These are phyloP conservation scores for Hyphopichia buzzinii DNA, from an alignment of 1,139 yeast genomes.

Conservation along the genomic window DNA sequence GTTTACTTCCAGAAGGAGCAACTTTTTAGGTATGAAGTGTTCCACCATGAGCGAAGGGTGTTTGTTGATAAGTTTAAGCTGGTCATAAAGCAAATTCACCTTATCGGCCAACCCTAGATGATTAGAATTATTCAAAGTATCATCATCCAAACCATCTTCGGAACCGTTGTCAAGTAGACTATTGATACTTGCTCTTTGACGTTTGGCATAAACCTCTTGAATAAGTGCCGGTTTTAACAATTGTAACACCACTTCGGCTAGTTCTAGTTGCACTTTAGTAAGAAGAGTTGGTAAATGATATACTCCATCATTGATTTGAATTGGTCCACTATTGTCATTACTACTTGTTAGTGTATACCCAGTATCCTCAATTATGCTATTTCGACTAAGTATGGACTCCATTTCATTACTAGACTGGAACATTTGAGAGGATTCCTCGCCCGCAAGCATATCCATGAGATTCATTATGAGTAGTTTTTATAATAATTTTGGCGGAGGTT, in stretches of 20 bases:
- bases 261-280: conserved; percentile 54
- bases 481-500: background rate
- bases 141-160: conserved; percentile 11
- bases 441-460: conserved; percentile 37
- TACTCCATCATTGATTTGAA: conserved; percentile 20
- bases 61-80: conserved; percentile 48
- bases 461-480: conserved; percentile 21
- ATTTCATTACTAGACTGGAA: conserved; percentile 3
- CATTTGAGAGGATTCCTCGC: conserved; percentile 5
- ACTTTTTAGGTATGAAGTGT: conserved; percentile 70
- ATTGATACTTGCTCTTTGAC: conserved; percentile 34
- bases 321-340: background rate
- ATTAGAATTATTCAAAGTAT: conserved; percentile 5
- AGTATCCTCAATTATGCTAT: background rate
- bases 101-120: conserved; percentile 9
- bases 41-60: conserved; percentile 73
- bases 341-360: background rate
- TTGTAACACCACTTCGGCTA: conserved; percentile 51
- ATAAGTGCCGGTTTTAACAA: conserved; percentile 49
- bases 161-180: conserved; percentile 28
- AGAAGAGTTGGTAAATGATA: conserved; percentile 56
- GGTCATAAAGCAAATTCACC: conserved; percentile 43
- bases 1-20: conserved; percentile 62
- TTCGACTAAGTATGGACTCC: conserved; percentile 1
- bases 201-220: conserved; percentile 22